Percentiles rank a stretch among this genome's conserved stretches.
Conservation (phyloP, 257 asterid species). For the Nemophila menziesii region DNA sequence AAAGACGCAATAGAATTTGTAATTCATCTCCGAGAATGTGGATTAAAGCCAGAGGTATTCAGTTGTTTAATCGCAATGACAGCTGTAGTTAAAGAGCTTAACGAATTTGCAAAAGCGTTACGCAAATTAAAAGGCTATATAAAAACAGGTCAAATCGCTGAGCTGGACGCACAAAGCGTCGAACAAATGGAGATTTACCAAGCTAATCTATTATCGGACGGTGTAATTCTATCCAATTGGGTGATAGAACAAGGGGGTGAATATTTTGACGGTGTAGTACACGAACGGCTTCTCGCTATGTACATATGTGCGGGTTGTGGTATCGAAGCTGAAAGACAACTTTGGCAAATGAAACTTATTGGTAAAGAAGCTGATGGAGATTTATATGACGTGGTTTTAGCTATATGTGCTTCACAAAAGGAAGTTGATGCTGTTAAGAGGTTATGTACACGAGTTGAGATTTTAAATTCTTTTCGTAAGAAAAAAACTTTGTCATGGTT, state of each 20-base stretch:
- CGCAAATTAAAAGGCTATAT: constrained; percentile 63
- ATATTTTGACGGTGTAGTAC: constrained; percentile 45
- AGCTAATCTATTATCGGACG: constrained; percentile 43
- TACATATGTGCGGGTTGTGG: constrained; percentile 81
- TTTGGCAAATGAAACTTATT: constrained; percentile 79
- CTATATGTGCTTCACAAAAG: constrained; percentile 87
- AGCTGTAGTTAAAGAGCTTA: constrained; percentile 81
- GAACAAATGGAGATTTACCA: constrained; percentile 51
- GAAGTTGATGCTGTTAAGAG: constrained; percentile 47
- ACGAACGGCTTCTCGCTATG: constrained; percentile 86
- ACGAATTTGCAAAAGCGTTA: constrained; percentile 70
- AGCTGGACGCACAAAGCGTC: constrained; percentile 40
- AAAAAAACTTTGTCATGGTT: constrained; percentile 74
- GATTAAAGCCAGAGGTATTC: constrained; percentile 73
- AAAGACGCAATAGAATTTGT: constrained; percentile 62
- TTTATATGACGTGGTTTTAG: constrained; percentile 69
- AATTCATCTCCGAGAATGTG: constrained; percentile 52
- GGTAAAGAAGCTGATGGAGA: constrained; percentile 71
- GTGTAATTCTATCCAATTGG: constrained; percentile 55
- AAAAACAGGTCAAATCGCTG: constrained; percentile 43
- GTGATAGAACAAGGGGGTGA: constrained; percentile 54
- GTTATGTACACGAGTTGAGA: constrained; percentile 52
- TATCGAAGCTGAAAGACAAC: constrained; percentile 59
- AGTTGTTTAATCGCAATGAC: constrained; percentile 93
- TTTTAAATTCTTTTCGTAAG: constrained; percentile 37